Evolutionary conservation across 305 asterid species (phyloP).

Genomic region (Fraxinus platypoda): DNA sequence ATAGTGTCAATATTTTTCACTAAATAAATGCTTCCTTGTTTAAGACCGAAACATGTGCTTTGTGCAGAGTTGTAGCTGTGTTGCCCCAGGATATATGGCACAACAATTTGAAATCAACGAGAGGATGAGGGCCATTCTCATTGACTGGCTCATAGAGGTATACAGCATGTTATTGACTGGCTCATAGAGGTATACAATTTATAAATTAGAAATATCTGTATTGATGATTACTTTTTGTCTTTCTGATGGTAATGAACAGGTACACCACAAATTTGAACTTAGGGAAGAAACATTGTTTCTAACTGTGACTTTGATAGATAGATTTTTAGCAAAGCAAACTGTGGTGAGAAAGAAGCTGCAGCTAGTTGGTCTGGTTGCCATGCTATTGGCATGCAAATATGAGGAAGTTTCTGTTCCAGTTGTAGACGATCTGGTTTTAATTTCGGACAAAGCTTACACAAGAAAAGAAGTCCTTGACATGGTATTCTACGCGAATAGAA

Average conservation of each 20-base stretch:
- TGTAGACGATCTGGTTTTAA: constrained; percentile 76
- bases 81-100: constrained; percentile 69
- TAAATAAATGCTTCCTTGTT: not conserved
- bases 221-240: not conserved
- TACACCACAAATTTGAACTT: constrained; percentile 90
- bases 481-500: constrained; percentile 33
- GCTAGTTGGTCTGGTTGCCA: constrained; percentile 85
- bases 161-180: not conserved
- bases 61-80: constrained; percentile 65
- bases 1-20: not conserved
- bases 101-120: constrained; percentile 84
- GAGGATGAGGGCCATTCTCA: constrained; percentile 80
- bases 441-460: constrained; percentile 86
- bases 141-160: constrained; percentile 97
- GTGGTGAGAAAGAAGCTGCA: constrained; percentile 78
- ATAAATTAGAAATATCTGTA: not conserved
- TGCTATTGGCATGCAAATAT: constrained; percentile 91
- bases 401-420: constrained; percentile 89
- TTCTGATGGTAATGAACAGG: constrained; percentile 39
- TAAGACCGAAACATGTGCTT: not conserved
- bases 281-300: constrained; percentile 79
- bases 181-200: not conserved
- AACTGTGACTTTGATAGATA: constrained; percentile 75
- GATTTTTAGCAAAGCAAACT: constrained; percentile 75
- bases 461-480: constrained; percentile 78